Evolutionary conservation across 2,329 filamentous ascomycete species (phyloP), one percentile per base, ranked within the genome.

Genomic region (Hypoxylon rubiginosum): DNA sequence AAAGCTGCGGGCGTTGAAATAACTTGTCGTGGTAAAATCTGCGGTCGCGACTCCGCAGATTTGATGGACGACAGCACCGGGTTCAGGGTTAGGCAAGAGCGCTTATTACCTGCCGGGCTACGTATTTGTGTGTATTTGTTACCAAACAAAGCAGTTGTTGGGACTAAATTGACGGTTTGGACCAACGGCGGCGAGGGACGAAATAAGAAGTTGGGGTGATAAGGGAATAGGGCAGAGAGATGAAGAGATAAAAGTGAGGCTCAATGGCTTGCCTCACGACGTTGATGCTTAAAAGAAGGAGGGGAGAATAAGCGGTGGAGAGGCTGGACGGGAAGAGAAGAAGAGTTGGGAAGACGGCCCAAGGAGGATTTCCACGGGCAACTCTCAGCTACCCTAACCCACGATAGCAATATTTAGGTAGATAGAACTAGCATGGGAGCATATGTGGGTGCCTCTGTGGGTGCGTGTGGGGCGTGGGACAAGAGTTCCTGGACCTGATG

Each of bases 311-410:
- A 65, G 73, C 72, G 73, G 72, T 73, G 72, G 73, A 74, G 73
- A 74, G 72, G 72, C 68, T 70, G 67, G 69, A 72, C 64, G 73
- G 72, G 71, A 73, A 71, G 67, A 74, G 69, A 70, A 73, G 70
- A 71, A 73, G 72, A 74, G 71, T 73, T 69, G 72, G 72, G 67
- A 71, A 72, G 34, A 67, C 64, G 66, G 69, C 72, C 73, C 68
- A 73, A 73, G 70, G 74, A 74, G 71, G 73, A 73, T 73, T 75
- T 73, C 62, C 68, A 73, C 68, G 72, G 71, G 68, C 69, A 71
- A 64, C 68, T 69, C 70, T 70, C 65, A 74, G 68, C 73, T 71
- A 71, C 72, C 72, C 74, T 76, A 63, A 74, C 73, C 73, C 73
- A 74, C 68, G 60, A 64, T 62, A 71, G 68, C 64, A 62, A 63